These are phyloP conservation scores for Cercospora sp. DNA, from an alignment of 2,329 filamentous ascomycete species.

Conservation along the genomic window DNA sequence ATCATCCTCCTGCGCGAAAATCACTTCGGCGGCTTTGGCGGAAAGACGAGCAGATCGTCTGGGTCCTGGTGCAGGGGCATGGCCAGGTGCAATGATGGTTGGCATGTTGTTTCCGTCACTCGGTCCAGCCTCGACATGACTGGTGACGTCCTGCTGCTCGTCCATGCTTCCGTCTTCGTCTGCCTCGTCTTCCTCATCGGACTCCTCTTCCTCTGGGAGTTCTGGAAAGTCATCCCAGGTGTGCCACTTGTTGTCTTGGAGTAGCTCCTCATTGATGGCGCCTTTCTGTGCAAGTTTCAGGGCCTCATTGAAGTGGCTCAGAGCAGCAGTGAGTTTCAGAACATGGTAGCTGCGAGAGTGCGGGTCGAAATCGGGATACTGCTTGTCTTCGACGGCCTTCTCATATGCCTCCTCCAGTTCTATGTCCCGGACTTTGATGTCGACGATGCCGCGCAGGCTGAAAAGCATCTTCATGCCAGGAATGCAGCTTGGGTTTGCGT, in stretches of 20 bases:
- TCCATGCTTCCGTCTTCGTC: background rate
- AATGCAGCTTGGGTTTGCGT: too few species aligned
- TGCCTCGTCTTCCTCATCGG: background rate
- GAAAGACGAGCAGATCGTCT: conserved; percentile 12
- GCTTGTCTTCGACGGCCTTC: background rate
- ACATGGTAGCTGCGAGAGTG: background rate
- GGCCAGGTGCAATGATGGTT: background rate
- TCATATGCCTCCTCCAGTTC: too few species aligned
- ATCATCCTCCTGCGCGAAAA: background rate
- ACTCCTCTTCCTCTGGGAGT: conserved; percentile 14
- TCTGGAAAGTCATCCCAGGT: conserved; percentile 23
- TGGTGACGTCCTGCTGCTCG: background rate
- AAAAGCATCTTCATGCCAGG: too few species aligned
- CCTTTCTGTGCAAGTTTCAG: conserved; percentile 27
- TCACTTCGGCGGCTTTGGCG: background rate
- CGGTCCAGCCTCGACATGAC: background rate
- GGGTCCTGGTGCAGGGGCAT: background rate
- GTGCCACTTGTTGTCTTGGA: conserved; percentile 30
- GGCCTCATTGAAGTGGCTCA: conserved; percentile 30
- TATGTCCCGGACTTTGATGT: too few species aligned
- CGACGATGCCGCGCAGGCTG: too few species aligned
- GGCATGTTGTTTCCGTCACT: background rate
- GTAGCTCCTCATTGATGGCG: conserved; percentile 22
- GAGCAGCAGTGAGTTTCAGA: conserved; percentile 15
- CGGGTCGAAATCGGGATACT: conserved; percentile 19